These are phyloP conservation scores for Euphorbia celastroides DNA, from an alignment of 441 rosid species.

Conservation along the genomic window DNA sequence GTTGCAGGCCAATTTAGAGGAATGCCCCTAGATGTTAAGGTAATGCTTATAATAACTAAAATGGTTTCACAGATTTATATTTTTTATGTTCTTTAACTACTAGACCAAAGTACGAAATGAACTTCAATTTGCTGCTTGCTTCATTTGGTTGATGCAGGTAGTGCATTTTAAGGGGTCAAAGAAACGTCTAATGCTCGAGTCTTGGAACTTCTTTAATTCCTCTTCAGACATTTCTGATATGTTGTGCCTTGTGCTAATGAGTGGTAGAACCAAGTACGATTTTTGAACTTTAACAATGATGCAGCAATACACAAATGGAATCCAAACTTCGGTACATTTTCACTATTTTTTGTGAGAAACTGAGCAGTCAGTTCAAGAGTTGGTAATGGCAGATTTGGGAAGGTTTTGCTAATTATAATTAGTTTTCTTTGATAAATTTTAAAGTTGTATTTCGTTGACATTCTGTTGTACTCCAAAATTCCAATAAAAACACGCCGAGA, in stretches of 20 bases:
- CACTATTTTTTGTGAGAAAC: too few relatives aligned
- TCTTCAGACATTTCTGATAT: slow-evolving; percentile 52
- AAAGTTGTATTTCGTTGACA: too few relatives aligned
- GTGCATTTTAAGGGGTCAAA: slow-evolving; percentile 97
- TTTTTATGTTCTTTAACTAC: too few relatives aligned
- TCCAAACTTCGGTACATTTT: too few relatives aligned
- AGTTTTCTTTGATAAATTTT: too few relatives aligned
- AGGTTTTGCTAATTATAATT: too few relatives aligned
- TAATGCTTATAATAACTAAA: slow-evolving; percentile 17
- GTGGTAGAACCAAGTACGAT: slow-evolving; percentile 94
- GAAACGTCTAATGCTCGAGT: slow-evolving; percentile 91
- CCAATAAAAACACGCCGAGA: too few relatives aligned
- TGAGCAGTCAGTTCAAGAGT: too few relatives aligned
- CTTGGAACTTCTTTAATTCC: slow-evolving; percentile 70
- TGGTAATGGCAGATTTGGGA: too few relatives aligned
- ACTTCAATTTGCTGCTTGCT: slow-evolving; percentile 4
- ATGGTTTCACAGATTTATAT: too few relatives aligned
- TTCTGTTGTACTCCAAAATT: too few relatives aligned
- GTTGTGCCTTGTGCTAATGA: slow-evolving; percentile 75
- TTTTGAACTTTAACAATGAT: slow-evolving; percentile 43
- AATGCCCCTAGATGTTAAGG: slow-evolving; percentile 96
- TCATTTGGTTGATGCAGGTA: slow-evolving; percentile 37
- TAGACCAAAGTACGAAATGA: neutral
- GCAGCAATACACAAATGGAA: too few relatives aligned
- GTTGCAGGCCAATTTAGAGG: slow-evolving; percentile 98